These are phyloP conservation scores for Russula foetens DNA, from an alignment of 768 basidiomycete genomes.

Conservation along the genomic window DNA sequence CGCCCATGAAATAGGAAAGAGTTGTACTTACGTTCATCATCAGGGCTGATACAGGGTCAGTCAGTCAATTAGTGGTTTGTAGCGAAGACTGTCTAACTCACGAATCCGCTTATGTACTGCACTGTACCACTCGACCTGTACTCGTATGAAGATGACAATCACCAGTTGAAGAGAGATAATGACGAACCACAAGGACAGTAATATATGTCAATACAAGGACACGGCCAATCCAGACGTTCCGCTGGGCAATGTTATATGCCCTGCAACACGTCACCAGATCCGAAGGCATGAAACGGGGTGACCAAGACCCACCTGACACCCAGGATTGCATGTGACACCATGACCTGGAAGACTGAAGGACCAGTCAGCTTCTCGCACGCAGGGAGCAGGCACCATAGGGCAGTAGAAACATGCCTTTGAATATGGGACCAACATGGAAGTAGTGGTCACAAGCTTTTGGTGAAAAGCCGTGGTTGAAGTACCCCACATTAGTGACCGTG, in stretches of 20 bases:
- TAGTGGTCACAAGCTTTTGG: conserved; percentile 38
- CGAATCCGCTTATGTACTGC: conserved; percentile 44
- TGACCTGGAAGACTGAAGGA: conserved; percentile 47
- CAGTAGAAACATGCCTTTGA: conserved; percentile 44
- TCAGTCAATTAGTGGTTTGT: background rate
- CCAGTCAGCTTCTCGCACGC: background rate
- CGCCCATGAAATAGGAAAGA: background rate
- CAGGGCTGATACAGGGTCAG: conserved; percentile 14
- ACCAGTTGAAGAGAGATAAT: conserved; percentile 19
- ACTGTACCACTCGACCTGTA: conserved; percentile 47
- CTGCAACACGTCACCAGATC: conserved; percentile 26
- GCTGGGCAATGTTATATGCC: conserved; percentile 49
- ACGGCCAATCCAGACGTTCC: conserved; percentile 35
- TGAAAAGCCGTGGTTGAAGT: conserved; percentile 46
- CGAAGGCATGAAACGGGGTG: background rate
- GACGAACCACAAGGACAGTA: conserved; percentile 35
- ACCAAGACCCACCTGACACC: conserved; percentile 41
- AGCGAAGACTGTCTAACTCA: conserved; percentile 26
- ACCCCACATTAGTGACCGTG: conserved; percentile 47
- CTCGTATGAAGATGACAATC: background rate
- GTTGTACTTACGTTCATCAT: background rate
- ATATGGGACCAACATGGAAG: conserved; percentile 43
- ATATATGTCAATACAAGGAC: conserved; percentile 34
- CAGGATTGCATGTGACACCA: conserved; percentile 59
- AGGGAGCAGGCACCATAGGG: background rate